Evolutionary conservation across 1,284 basidiomycete species (phyloP).

Genomic region (Rhodofomes roseus): DNA sequence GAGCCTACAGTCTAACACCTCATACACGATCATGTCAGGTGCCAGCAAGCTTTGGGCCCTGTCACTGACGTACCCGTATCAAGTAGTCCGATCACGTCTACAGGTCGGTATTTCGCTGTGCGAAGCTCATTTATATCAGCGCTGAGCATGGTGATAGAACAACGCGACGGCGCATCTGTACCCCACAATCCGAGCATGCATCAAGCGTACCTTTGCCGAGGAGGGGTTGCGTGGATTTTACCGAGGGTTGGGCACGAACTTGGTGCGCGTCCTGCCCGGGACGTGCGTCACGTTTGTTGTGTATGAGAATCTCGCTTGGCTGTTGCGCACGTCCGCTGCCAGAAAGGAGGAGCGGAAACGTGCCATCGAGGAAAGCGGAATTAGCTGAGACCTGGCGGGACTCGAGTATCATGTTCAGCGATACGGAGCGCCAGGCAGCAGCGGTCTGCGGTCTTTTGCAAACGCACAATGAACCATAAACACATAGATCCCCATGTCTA

Average conservation of each 20-base stretch:
- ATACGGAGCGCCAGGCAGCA: neutral
- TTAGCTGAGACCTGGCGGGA: neutral
- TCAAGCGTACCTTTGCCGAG: constrained; percentile 74
- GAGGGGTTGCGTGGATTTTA: constrained; percentile 91
- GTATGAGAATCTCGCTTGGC: constrained; percentile 93
- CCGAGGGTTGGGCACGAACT: constrained; percentile 92
- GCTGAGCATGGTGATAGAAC: constrained; percentile 41
- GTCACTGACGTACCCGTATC: constrained; percentile 91
- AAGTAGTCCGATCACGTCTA: constrained; percentile 92
- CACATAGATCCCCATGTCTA: neutral
- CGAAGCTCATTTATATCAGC: neutral
- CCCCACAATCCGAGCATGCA: constrained; percentile 79
- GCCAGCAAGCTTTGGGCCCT: constrained; percentile 88
- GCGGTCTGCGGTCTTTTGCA: neutral
- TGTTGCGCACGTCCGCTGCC: constrained; percentile 61
- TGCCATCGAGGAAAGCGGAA: neutral
- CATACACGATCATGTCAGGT: constrained; percentile 93
- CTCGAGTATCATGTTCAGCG: neutral
- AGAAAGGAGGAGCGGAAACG: constrained; percentile 20
- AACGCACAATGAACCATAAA: neutral
- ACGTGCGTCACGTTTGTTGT: constrained; percentile 99
- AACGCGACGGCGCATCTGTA: constrained; percentile 62
- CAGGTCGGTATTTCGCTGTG: constrained; percentile 54
- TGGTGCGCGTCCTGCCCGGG: constrained; percentile 93
- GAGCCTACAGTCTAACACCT: constrained; percentile 71